These are phyloP conservation scores for Graphilbum ipis-grandicollis DNA, from an alignment of 2,329 filamentous ascomycete genomes.

Conservation along the genomic window DNA sequence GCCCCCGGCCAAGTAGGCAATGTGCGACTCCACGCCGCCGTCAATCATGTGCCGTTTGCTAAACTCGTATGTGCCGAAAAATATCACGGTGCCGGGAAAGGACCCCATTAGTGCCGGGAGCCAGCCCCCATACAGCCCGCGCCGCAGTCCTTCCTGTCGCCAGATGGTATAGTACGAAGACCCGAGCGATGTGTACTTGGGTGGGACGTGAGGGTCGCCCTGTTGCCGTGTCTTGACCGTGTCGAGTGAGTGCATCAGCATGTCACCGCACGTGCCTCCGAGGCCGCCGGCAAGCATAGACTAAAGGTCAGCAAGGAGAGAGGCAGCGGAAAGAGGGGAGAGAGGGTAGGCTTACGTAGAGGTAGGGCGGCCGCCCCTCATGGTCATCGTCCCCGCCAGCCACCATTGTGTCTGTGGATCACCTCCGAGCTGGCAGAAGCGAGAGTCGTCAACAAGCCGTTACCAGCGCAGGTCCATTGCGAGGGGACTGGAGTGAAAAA, in stretches of 20 bases:
- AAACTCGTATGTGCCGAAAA: slow-evolving; percentile 93
- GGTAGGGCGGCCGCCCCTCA: slow-evolving; percentile 42
- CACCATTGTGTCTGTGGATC: slow-evolving; percentile 7
- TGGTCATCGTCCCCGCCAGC: slow-evolving; percentile 23
- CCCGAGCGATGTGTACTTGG: slow-evolving; percentile 80
- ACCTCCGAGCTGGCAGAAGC: background rate
- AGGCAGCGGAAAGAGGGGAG: slow-evolving; percentile 7
- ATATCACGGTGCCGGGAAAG: slow-evolving; percentile 83
- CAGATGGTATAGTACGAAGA: slow-evolving; percentile 87
- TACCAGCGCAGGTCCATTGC: background rate
- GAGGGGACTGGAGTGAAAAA: background rate
- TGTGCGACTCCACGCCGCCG: slow-evolving; percentile 57
- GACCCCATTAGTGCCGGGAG: slow-evolving; percentile 79
- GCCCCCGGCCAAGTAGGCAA: slow-evolving; percentile 79
- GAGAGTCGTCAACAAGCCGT: background rate
- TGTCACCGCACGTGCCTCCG: slow-evolving; percentile 83
- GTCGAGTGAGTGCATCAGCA: slow-evolving; percentile 97
- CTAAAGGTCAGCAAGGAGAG: slow-evolving; percentile 24
- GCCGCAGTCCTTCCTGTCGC: slow-evolving; percentile 72
- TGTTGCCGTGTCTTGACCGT: slow-evolving; percentile 98
- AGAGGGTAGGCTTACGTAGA: slow-evolving; percentile 20
- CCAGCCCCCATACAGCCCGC: slow-evolving; percentile 87
- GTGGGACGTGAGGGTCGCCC: slow-evolving; percentile 81
- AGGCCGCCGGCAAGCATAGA: slow-evolving; percentile 90
- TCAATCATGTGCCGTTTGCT: slow-evolving; percentile 86